Base-by-base conservation (phyloP, 345 rosid genomes). In the Eucalyptus polyanthemos region DNA sequence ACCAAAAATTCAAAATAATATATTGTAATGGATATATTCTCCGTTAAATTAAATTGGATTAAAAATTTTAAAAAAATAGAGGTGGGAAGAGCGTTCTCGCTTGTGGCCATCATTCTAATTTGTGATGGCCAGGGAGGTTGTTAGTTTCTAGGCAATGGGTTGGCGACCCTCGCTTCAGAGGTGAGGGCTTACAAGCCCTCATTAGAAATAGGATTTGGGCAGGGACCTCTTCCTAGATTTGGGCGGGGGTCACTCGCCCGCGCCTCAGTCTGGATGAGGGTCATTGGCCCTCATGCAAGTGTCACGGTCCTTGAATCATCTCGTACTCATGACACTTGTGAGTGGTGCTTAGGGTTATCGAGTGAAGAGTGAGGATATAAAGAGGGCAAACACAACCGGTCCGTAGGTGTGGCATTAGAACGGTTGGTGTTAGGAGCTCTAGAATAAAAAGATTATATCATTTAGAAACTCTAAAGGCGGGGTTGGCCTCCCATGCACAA, bases 391-490 rank as follows among this genome's bases (percentile, higher is more conserved):
- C 6, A 14, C 51, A 50, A 50, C 16, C 2, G 1, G 0, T 14
- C 6, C 0, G 6, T 50, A 50, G 3, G 51, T 50, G 16, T 50
- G 51, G 1, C 51, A 0, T 50, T 0, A 50, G 0, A 3, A 50
- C 0, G 16, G 51, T 50, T 0, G 6, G 51, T 5, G 17, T 14
- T 50, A 50, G 0, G 7, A 50, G 7, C 14, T 50, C 51, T 50
- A 50, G 17, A 0, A 50, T 50, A 14, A 0, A 50, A 50, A 50
- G 0, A 50, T 50, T 50, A 50, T 50, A 50, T 50, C 6, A 50
- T 16, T 50, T 50, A 50, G 49, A 2, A 14, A 2, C 6, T 50
- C 0, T 50, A 0, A 50, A 50, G 0, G 51, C 16, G 0, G 1
- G 51, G 0, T 50, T 50, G 51, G 51, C 17, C 17, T 50, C 17